A percentile compares a stretch with the other conserved stretches of the same genome.
Conservation (phyloP, 2,329 filamentous ascomycete genomes). For the Colletotrichum tamarilloi region DNA sequence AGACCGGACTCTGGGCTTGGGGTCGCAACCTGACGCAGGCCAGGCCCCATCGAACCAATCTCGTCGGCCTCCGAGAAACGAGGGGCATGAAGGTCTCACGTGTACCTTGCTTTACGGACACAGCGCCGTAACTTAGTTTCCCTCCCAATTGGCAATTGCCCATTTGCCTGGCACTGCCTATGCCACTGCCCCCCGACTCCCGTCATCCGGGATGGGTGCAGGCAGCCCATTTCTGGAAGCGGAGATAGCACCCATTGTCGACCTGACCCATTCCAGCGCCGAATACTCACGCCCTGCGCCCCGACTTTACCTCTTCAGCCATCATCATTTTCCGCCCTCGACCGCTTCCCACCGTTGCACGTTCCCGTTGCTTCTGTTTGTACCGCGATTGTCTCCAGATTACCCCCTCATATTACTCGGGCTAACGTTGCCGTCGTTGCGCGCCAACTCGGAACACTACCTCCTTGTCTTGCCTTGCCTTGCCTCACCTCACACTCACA, state of each 20-base stretch:
- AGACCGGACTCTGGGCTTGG: conserved; percentile 32
- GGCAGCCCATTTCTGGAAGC: conserved; percentile 25
- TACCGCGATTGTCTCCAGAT: neutral
- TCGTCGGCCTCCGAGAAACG: conserved; percentile 23
- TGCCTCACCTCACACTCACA: neutral
- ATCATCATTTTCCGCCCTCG: conserved; percentile 18
- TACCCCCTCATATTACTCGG: neutral
- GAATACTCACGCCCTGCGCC: conserved; percentile 27
- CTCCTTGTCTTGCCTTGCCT: conserved; percentile 10
- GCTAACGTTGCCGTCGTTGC: conserved; percentile 15
- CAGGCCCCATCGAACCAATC: conserved; percentile 28
- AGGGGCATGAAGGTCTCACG: conserved; percentile 33
- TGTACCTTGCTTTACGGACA: conserved; percentile 30
- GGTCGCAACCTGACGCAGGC: conserved; percentile 33
- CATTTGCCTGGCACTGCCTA: neutral
- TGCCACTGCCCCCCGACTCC: neutral
- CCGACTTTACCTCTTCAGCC: conserved; percentile 23
- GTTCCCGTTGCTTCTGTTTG: neutral
- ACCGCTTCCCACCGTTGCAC: neutral
- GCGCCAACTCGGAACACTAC: conserved; percentile 8
- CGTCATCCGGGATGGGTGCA: conserved; percentile 3
- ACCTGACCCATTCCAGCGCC: conserved; percentile 29
- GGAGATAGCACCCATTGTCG: conserved; percentile 23
- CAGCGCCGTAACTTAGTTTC: neutral
- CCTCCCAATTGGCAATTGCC: neutral